These are phyloP conservation scores for Suhomyces choctaworum DNA, from an alignment of 1,139 yeast species.

Conservation along the genomic window DNA sequence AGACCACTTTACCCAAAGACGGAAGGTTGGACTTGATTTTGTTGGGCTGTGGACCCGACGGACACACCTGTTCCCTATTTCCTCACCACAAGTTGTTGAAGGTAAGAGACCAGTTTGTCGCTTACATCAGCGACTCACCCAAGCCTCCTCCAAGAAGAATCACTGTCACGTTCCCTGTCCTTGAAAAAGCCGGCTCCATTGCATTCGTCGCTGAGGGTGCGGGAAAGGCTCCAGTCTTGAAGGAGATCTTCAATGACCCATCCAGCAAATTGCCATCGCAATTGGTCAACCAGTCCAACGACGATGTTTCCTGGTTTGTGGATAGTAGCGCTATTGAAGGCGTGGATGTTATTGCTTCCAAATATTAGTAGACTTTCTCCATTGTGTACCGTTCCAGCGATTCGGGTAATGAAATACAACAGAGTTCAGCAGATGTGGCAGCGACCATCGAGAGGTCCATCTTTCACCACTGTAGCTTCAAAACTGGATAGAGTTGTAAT, in stretches of 20 bases:
- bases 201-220: conserved; percentile 91
- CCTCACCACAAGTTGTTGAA: conserved; percentile 54
- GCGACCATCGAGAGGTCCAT: too few relatives aligned
- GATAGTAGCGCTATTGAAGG: conserved; percentile 72
- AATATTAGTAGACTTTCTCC: conserved; percentile 29
- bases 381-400: too few relatives aligned
- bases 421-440: too few relatives aligned
- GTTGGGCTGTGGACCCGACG: conserved; percentile 80
- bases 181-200: conserved; percentile 54
- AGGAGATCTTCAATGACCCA: conserved; percentile 63
- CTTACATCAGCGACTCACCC: conserved; percentile 61
- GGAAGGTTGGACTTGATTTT: conserved; percentile 55
- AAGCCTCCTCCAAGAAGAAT: conserved; percentile 79
- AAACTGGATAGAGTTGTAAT: too few relatives aligned
- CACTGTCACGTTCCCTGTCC: conserved; percentile 67
- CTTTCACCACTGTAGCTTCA: too few relatives aligned
- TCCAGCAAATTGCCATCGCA: conserved; percentile 64
- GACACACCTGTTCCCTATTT: conserved; percentile 77
- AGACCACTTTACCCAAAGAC: conserved; percentile 41
- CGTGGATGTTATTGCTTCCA: conserved; percentile 51
- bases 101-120: conserved; percentile 40
- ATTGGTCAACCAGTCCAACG: conserved; percentile 58
- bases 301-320: conserved; percentile 76
- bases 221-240: conserved; percentile 73
- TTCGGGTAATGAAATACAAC: too few relatives aligned